Conservation (phyloP, 129 eudicot genomes). For the Lactuca saligna region DNA sequence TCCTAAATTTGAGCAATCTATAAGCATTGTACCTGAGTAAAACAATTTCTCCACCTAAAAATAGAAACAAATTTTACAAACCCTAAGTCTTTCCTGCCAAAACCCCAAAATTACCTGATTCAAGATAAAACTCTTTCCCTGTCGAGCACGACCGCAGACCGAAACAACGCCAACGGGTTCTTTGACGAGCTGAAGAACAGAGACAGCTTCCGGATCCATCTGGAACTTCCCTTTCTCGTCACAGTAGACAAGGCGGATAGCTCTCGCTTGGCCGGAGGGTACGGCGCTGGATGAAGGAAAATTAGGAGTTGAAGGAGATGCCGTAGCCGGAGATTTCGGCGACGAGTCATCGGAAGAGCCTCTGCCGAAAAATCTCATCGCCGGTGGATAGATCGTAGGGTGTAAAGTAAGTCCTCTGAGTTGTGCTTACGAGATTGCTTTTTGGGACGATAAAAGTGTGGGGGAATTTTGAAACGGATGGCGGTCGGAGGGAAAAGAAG, state of each 20-base stretch:
- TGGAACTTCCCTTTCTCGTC: conserved; percentile 91
- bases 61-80: conserved; percentile 4
- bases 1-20: conserved; percentile 5
- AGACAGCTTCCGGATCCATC: conserved; percentile 94
- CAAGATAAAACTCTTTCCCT: conserved; percentile 87
- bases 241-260: conserved; percentile 87
- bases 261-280: conserved; percentile 70
- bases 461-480: conserved; percentile 39
- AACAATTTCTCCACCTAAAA: conserved; percentile 5
- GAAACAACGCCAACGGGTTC: conserved; percentile 94
- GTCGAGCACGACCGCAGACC: conserved; percentile 98
- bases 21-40: conserved; percentile 5
- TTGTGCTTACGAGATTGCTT: conserved; percentile 4
- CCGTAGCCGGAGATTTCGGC: conserved; percentile 30
- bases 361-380: conserved; percentile 44
- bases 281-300: conserved; percentile 30
- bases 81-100: conserved; percentile 21
- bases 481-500: conserved; percentile 43
- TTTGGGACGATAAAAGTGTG: neutral
- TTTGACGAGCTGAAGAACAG: conserved; percentile 82
- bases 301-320: conserved; percentile 28
- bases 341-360: conserved; percentile 55
- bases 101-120: conserved; percentile 59
- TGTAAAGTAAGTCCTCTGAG: conserved; percentile 25
- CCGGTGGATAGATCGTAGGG: conserved; percentile 8